These are phyloP conservation scores for Steccherinum ochraceum DNA, from an alignment of 768 basidiomycete species.

Conservation along the genomic window DNA sequence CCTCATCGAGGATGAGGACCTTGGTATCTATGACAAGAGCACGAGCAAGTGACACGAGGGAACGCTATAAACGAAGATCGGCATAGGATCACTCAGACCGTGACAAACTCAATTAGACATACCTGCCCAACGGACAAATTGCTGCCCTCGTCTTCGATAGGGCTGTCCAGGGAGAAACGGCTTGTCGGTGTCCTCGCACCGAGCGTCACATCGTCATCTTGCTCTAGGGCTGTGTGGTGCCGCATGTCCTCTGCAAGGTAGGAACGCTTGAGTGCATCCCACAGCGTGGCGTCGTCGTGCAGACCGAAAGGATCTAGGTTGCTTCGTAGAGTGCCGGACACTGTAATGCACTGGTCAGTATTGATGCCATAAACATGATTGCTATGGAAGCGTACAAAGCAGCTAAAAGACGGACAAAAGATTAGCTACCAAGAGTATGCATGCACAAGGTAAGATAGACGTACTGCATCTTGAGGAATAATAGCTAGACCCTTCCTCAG, in stretches of 20 bases:
- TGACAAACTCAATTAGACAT: too few species aligned
- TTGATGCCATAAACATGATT: too few species aligned
- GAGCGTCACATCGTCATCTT: constrained; percentile 29
- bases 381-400: constrained; percentile 38
- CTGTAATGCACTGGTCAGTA: constrained; percentile 26
- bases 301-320: constrained; percentile 88
- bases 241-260: constrained; percentile 63
- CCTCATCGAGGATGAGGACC: constrained; percentile 87
- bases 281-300: constrained; percentile 74
- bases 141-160: constrained; percentile 80
- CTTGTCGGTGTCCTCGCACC: constrained; percentile 32
- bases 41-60: constrained; percentile 80
- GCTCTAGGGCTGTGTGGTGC: constrained; percentile 12
- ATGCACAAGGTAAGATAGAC: constrained; percentile 20
- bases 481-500: constrained; percentile 65
- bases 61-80: constrained; percentile 56
- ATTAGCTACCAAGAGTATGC: too few species aligned
- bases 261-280: constrained; percentile 83
- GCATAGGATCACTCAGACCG: too few species aligned
- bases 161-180: constrained; percentile 77
- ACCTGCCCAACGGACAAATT: constrained; percentile 77
- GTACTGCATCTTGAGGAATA: constrained; percentile 78
- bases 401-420: constrained; percentile 27
- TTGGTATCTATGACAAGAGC: constrained; percentile 83
- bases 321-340: constrained; percentile 75